Evolutionary conservation across 495 filamentous ascomycete genomes (phyloP).

Genomic region (Beverwykella pulmonaria): DNA sequence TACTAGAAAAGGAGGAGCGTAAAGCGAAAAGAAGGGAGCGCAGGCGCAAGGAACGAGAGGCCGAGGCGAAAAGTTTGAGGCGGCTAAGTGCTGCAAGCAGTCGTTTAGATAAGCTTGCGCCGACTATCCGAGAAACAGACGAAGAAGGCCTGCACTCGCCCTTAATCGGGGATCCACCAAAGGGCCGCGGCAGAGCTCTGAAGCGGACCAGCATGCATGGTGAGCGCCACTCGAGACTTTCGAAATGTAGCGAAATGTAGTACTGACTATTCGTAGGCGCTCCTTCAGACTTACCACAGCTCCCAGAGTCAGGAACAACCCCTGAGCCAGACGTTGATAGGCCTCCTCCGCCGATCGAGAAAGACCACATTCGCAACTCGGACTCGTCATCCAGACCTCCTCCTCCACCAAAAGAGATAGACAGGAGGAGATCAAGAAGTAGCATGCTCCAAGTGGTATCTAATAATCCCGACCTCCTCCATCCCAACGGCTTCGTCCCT

Average conservation of each 20-base stretch:
- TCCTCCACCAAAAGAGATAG: conserved; percentile 81
- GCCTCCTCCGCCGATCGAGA: conserved; percentile 72
- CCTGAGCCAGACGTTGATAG: conserved; percentile 47
- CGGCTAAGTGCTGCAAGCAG: conserved; percentile 85
- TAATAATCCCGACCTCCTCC: conserved; percentile 65
- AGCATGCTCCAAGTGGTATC: conserved; percentile 82
- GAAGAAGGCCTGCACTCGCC: conserved; percentile 61
- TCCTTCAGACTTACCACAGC: conserved; percentile 66
- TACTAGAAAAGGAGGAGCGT: conserved; percentile 94
- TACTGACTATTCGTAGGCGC: conserved; percentile 16
- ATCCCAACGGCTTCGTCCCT: conserved; percentile 55
- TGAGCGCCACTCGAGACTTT: conserved; percentile 33
- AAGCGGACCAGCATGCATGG: conserved; percentile 40
- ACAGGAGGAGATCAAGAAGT: conserved; percentile 62
- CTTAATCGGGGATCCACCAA: conserved; percentile 45
- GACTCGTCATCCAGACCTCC: conserved; percentile 74
- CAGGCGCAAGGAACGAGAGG: conserved; percentile 81
- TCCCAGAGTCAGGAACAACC: conserved; percentile 62
- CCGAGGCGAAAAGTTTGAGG: conserved; percentile 75
- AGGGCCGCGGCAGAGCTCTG: conserved; percentile 44
- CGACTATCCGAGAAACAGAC: conserved; percentile 71
- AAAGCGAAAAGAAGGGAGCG: conserved; percentile 82
- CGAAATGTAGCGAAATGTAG: conserved; percentile 15
- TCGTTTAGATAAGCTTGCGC: conserved; percentile 75
- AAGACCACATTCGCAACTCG: conserved; percentile 71